Evolutionary conservation across 306 rosid species (phyloP).

Genomic region (Ochetophila trinervis): DNA sequence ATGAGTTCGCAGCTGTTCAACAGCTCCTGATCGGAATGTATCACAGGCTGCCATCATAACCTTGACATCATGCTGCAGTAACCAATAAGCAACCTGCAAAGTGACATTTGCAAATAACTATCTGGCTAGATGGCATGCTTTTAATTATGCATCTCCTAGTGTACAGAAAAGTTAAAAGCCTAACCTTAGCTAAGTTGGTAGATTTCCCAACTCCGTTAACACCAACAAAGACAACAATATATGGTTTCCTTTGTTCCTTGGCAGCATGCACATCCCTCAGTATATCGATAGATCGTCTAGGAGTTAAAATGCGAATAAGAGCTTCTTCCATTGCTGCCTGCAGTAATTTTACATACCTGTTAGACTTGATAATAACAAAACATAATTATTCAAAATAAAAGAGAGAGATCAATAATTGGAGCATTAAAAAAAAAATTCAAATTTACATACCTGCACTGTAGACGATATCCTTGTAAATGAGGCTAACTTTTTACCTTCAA

Average conservation of each 20-base stretch:
- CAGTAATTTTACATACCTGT: constrained; percentile 15
- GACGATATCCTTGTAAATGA: constrained; percentile 96
- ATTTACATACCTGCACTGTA: constrained; percentile 74
- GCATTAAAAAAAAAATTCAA: constrained; percentile 10
- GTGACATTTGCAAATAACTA: constrained; percentile 4
- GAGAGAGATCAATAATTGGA: not conserved
- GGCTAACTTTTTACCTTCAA: constrained; percentile 89
- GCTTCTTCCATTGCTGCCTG: constrained; percentile 99
- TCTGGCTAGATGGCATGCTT: too few relatives aligned
- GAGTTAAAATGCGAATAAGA: constrained; percentile 88
- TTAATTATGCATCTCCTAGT: constrained; percentile 11
- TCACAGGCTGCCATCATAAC: constrained; percentile 99
- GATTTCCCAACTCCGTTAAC: constrained; percentile 99
- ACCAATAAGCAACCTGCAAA: constrained; percentile 98
- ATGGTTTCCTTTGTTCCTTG: constrained; percentile 91
- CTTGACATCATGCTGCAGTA: constrained; percentile 68
- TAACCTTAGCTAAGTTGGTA: constrained; percentile 94
- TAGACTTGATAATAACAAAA: not conserved
- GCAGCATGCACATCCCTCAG: constrained; percentile 93
- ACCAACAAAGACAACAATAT: constrained; percentile 95
- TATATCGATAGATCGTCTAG: constrained; percentile 90
- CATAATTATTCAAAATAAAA: not conserved
- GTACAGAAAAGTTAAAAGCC: constrained; percentile 14
- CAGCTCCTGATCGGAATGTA: constrained; percentile 98
- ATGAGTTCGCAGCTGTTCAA: constrained; percentile 97